Conservation (phyloP, 2,329 filamentous ascomycete genomes). For the Cercospora zeae-maydis region DNA sequence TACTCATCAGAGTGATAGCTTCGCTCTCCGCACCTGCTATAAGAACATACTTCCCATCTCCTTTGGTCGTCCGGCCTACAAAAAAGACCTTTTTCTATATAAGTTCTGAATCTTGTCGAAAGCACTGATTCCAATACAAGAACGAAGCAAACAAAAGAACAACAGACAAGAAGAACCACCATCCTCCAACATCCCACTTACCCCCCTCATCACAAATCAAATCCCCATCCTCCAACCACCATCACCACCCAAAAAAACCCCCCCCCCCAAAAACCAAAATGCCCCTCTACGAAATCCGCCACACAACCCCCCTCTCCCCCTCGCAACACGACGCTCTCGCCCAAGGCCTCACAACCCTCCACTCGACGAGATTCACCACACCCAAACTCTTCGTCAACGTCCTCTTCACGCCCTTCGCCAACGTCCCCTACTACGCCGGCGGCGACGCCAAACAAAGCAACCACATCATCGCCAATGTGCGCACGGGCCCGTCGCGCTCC, state of each 20-base stretch:
- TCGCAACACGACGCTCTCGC: constrained; percentile 42
- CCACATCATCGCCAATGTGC: constrained; percentile 37
- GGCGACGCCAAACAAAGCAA: constrained; percentile 37
- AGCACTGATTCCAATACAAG: too few relatives aligned
- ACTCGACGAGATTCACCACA: constrained; percentile 42
- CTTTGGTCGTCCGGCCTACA: too few relatives aligned
- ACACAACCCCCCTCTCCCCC: constrained; percentile 35
- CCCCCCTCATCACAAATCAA: too few relatives aligned
- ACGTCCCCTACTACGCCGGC: constrained; percentile 34
- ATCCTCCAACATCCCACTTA: too few relatives aligned
- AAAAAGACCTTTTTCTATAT: too few relatives aligned
- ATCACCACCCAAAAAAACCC: background rate
- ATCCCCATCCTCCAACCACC: background rate
- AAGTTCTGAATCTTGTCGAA: too few relatives aligned
- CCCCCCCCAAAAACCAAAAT: constrained; percentile 29
- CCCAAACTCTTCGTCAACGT: constrained; percentile 47
- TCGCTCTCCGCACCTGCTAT: too few relatives aligned
- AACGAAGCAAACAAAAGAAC: too few relatives aligned
- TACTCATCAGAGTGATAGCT: too few relatives aligned
- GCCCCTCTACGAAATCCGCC: constrained; percentile 46
- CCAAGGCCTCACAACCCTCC: constrained; percentile 41
- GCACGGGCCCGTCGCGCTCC: constrained; percentile 34
- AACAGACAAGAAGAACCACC: too few relatives aligned
- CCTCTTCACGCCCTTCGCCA: constrained; percentile 35
- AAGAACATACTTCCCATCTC: too few relatives aligned